phyloP scores from a whole-genome alignment of 139 green algal genomes.

The Coelastrella sp. region DNA sequence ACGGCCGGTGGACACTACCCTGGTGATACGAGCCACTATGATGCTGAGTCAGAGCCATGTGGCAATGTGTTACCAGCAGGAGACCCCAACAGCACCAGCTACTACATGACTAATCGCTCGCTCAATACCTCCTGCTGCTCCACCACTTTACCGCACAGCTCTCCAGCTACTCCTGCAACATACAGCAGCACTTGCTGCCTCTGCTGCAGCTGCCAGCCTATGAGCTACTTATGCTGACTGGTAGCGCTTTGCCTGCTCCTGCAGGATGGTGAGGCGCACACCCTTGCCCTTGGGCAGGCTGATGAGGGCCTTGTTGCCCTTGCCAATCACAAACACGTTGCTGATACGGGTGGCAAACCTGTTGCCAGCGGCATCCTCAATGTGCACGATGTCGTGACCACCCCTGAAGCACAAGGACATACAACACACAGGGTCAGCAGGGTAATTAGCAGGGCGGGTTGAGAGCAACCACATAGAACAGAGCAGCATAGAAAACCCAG shows the following conservation, averaged over 20 bases:
- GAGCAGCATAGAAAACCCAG: not conserved
- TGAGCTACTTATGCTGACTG: slow-evolving; percentile 13
- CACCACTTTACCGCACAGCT: not conserved
- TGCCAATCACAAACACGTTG: slow-evolving; percentile 99
- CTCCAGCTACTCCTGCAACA: not conserved
- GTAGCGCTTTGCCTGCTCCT: slow-evolving; percentile 96
- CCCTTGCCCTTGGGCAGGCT: slow-evolving; percentile 99
- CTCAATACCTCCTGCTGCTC: not conserved
- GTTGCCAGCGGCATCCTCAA: slow-evolving; percentile 91
- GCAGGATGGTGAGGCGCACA: slow-evolving; percentile 94
- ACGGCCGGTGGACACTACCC: too few species aligned
- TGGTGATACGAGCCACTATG: too few species aligned
- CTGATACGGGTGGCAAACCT: slow-evolving; percentile 93
- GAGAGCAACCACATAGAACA: not conserved
- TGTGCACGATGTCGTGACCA: slow-evolving; percentile 91
- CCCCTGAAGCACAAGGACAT: not conserved
- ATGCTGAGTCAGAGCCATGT: too few species aligned
- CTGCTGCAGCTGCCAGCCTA: not conserved
- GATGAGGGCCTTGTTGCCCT: slow-evolving; percentile 96
- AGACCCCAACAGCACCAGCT: slow-evolving; percentile 2
- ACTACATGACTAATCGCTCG: not conserved
- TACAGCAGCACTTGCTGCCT: not conserved
- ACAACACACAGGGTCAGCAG: not conserved
- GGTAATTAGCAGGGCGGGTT: not conserved
- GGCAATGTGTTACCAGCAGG: not conserved